A percentile compares a stretch with the other conserved stretches of the same genome.
Evolutionary conservation across 164 flowering plant genomes (phyloP).

Genomic region (Sedum album): DNA sequence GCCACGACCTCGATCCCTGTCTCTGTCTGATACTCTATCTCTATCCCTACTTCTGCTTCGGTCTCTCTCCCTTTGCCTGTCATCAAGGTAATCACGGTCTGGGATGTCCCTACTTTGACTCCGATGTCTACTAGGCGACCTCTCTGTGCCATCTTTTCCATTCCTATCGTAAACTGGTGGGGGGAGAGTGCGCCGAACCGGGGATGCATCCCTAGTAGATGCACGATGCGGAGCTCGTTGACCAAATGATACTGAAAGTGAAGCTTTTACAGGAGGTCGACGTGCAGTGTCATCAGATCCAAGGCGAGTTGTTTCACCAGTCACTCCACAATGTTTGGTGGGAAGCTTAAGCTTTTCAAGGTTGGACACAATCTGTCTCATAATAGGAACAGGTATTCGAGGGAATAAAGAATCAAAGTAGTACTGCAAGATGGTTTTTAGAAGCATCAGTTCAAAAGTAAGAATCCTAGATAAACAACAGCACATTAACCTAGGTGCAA

Average conservation of each 20-base stretch:
- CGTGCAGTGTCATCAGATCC: conserved; percentile 96
- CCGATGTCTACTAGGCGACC: too few relatives aligned
- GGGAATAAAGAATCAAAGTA: conserved; percentile 98
- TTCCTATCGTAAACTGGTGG: too few relatives aligned
- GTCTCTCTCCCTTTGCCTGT: conserved; percentile 12
- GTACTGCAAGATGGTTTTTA: conserved; percentile 47
- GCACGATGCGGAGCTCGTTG: conserved; percentile 99
- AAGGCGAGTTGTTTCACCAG: conserved; percentile 74
- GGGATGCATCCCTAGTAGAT: conserved; percentile 93
- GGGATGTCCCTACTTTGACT: too few relatives aligned
- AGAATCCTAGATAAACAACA: not conserved
- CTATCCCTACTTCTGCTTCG: conserved; percentile 14
- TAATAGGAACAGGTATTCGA: conserved; percentile 82
- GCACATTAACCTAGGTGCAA: too few relatives aligned
- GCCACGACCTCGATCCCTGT: conserved; percentile 11
- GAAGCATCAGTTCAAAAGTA: not conserved
- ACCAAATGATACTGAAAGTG: conserved; percentile 99
- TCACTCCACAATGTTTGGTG: conserved; percentile 63
- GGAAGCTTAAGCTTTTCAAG: conserved; percentile 95
- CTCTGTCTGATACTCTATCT: conserved; percentile 11
- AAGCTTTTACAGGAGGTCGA: conserved; percentile 97
- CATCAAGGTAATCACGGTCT: too few relatives aligned
- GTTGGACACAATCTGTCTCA: conserved; percentile 67
- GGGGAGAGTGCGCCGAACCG: conserved; percentile 72
- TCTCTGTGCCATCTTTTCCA: too few relatives aligned